phyloP scores from a whole-genome alignment of 108 stramenopile genomes.

The Fistulifera pelliculosa region DNA sequence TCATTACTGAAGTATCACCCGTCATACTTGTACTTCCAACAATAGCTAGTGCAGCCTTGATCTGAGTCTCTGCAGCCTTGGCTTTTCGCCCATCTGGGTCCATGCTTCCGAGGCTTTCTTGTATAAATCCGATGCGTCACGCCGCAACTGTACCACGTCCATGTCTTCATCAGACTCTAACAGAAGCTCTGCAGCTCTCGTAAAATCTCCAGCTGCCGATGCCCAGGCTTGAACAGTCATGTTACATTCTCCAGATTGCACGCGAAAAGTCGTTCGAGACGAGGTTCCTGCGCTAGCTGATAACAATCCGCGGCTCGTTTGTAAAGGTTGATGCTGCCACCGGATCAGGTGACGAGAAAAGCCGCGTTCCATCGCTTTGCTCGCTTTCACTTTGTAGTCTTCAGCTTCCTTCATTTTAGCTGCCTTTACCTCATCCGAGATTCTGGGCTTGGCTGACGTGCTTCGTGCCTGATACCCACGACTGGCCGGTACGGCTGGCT shows the following conservation, averaged over 20 bases:
- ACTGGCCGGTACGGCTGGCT: constrained; percentile 14
- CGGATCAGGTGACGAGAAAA: constrained; percentile 67
- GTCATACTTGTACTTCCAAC: constrained; percentile 17
- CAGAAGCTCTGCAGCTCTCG: constrained; percentile 60
- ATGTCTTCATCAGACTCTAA: constrained; percentile 31
- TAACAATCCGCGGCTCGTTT: constrained; percentile 85
- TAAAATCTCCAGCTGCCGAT: constrained; percentile 67
- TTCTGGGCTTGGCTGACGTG: constrained; percentile 3
- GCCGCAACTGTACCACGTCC: constrained; percentile 31
- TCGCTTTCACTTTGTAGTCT: constrained; percentile 64
- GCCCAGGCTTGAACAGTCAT: constrained; percentile 55
- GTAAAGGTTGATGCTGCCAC: constrained; percentile 65
- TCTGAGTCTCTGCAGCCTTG: constrained; percentile 37
- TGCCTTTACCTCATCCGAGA: constrained; percentile 51
- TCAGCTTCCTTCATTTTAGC: constrained; percentile 74
- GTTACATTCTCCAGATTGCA: constrained; percentile 65
- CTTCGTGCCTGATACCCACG: constrained; percentile 14
- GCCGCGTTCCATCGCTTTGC: constrained; percentile 65
- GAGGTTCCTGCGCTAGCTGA: constrained; percentile 50
- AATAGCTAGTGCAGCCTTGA: constrained; percentile 58
- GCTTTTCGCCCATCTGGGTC: constrained; percentile 55
- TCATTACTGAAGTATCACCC: constrained; percentile 13
- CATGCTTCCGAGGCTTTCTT: constrained; percentile 60
- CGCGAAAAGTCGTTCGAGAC: constrained; percentile 64
- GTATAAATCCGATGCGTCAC: constrained; percentile 50